Base-by-base conservation (phyloP, 352 stramenopile species). In the Globisporangium solare region DNA sequence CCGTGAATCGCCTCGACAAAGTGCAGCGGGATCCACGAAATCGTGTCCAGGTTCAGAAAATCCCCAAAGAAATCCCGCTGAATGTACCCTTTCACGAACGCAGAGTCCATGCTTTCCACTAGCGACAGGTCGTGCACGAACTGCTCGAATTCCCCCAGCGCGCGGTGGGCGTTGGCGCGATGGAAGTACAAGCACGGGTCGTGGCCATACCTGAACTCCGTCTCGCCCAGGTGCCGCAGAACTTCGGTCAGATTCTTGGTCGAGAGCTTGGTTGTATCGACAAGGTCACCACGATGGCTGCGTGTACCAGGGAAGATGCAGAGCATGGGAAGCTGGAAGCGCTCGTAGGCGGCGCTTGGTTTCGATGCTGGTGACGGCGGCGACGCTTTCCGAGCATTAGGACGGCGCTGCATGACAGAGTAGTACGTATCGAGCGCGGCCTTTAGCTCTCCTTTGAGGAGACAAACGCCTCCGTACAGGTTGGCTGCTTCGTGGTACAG, bases 151-250 rank as follows among this genome's bases (percentile, higher is more conserved):
- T 83, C 64, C 0, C 77, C 77, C 1, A 75, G 73, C 0, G 77
- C 77, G 11, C 73, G 71, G 46, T 86, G 59, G 0, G 77, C 41
- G 31, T 79, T 83, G 0, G 74, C 71, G 27, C 77, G 70, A 53
- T 88, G 77, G 39, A 88, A 86, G 53, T 84, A 86, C 20, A 86
- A 24, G 54, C 71, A 83, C 8, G 71, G 27, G 47, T 88, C 75
- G 0, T 74, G 77, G 2, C 74, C 77, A 22, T 88, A 88, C 2
- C 77, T 73, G 47, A 60, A 71, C 42, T 86, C 77, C 21, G 86
- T 53, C 54, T 88, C 74, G 20, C 75, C 67, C 21, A 88, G 50
- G 46, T 88, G 76, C 2, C 73, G 67, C 27, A 86, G 32, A 0
- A 73, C 54, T 47, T 88, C 73, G 6, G 60, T 51, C 0, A 87